Evolutionary conservation across 257 asterid genomes (phyloP), one percentile per base, ranked within the genome.

Genomic region (Handroanthus guayacan): DNA sequence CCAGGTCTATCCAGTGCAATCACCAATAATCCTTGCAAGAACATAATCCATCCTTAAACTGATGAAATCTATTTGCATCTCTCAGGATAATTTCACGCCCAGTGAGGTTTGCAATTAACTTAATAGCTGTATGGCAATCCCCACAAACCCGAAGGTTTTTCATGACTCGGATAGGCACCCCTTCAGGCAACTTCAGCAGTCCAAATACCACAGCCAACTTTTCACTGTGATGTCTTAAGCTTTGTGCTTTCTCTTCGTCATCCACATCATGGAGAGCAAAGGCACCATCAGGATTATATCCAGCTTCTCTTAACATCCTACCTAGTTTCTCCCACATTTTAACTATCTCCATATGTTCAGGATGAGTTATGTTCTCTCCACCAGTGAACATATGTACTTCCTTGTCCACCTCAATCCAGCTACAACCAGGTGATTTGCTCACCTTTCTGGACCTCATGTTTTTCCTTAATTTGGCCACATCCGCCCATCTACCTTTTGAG

Each of bases 321-420:
- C 83, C 63, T 45, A 91, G 71, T 80, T 87, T 82, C 79, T 86
- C 91, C 88, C 90, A 84, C 82, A 71, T 84, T 75, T 79, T 82
- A 31, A 75, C 76, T 37, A 92, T 86, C 78, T 73, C 58, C 57
- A 16, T 55, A 71, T 87, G 92, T 45, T 86, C 82, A 2, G 86
- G 90, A 68, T 90, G 93, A 2, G 85, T 80, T 6, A 57, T 80
- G 79, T 62, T 67, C 62, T 78, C 87, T 75, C 92, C 96, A 72
- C 88, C 89, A 1, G 87, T 83, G 81, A 91, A 93, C 87, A 85
- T 75, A 69, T 91, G 92, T 39, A 93, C 96, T 71, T 79, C 83
- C 82, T 86, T 93, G 10, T 85, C 92, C 54, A 88, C 84, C 86
- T 85, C 96, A 17, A 92, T 88, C 98, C 98, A 92, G 81, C 97